These are phyloP conservation scores for Glycine tomentella DNA, from an alignment of 306 rosid genomes.

Conservation along the genomic window DNA sequence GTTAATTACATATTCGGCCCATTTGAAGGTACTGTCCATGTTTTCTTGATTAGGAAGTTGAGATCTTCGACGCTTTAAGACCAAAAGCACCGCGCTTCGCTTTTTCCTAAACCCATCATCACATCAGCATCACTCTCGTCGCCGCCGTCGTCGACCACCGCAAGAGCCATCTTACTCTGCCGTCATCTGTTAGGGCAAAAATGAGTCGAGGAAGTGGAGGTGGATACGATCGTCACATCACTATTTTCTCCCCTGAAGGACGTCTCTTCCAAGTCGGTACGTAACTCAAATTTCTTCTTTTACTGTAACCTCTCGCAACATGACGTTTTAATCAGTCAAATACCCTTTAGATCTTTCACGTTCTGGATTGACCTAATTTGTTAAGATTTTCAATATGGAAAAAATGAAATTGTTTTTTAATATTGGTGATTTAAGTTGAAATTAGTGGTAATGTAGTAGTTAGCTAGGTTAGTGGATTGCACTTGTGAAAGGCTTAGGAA, in stretches of 20 bases:
- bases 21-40: background rate
- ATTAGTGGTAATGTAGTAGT: conserved; percentile 11
- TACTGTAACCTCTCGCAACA: background rate
- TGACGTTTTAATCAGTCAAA: background rate
- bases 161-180: background rate
- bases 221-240: conserved; percentile 97
- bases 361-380: background rate
- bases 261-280: conserved; percentile 87
- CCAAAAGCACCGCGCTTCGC: background rate
- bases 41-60: conserved; percentile 36
- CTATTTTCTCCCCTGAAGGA: conserved; percentile 98
- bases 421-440: background rate
- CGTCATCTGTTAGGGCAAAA: background rate
- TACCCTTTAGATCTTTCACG: background rate
- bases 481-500: background rate
- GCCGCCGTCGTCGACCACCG: conserved; percentile 36
- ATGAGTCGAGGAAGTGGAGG: conserved; percentile 97
- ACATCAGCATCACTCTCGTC: background rate
- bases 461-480: conserved; percentile 18
- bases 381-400: background rate
- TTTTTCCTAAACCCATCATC: background rate
- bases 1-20: background rate
- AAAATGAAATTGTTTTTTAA: background rate
- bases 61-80: conserved; percentile 1
- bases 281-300: conserved; percentile 10